phyloP scores from a whole-genome alignment of 371 early-diverging fungal species.

The Dichotomocladium elegans region DNA sequence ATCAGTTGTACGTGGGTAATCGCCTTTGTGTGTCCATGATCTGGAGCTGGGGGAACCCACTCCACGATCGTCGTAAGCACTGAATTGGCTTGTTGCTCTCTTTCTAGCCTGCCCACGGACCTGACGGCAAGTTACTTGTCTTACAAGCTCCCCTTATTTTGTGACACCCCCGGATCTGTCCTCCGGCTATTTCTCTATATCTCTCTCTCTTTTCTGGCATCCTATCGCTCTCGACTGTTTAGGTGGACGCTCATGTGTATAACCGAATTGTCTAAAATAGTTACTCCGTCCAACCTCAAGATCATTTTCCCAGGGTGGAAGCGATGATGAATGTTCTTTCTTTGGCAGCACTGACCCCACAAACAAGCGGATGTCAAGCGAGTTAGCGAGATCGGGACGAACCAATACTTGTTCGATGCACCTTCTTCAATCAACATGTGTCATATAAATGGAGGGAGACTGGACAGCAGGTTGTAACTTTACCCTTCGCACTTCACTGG shows the following conservation, averaged over 20 bases:
- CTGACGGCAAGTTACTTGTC: background rate
- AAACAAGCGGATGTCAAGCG: background rate
- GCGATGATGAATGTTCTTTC: background rate
- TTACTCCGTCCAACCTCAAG: background rate
- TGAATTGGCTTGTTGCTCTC: background rate
- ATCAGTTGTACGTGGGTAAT: background rate
- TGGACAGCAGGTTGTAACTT: too few species aligned
- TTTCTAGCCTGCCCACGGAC: background rate
- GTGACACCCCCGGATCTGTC: too few species aligned
- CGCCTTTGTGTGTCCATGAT: background rate
- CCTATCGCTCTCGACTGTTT: background rate
- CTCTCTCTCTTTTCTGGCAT: background rate
- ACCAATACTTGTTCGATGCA: background rate
- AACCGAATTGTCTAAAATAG: background rate
- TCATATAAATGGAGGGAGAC: background rate
- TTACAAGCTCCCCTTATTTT: background rate
- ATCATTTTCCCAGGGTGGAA: background rate
- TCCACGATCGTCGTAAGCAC: background rate
- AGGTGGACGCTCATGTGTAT: background rate
- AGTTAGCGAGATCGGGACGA: background rate
- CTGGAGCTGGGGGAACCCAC: background rate
- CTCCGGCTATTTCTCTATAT: too few species aligned
- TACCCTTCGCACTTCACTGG: too few species aligned
- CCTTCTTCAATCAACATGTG: background rate
- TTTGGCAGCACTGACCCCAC: background rate